Evolutionary conservation across 495 filamentous ascomycete species (phyloP).

Genomic region (Penicillium atrosanguineum): DNA sequence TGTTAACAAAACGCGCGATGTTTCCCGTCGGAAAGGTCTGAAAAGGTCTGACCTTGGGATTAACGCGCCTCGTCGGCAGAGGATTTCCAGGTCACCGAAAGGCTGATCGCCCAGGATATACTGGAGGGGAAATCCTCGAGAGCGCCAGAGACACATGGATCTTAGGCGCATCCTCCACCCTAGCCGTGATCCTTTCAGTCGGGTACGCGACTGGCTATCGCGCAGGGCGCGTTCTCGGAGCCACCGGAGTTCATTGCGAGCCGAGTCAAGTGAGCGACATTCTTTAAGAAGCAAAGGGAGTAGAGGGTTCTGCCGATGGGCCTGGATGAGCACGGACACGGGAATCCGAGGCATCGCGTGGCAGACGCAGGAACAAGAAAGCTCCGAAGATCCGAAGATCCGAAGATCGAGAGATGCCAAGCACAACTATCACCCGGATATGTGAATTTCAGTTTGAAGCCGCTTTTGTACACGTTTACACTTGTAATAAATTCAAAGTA

Average conservation of each 20-base stretch:
- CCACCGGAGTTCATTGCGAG: slow-evolving; percentile 83
- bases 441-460: not conserved
- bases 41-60: slow-evolving; percentile 67
- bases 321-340: slow-evolving; percentile 55
- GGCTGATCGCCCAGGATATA: slow-evolving; percentile 88
- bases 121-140: slow-evolving; percentile 72
- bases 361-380: not conserved
- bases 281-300: slow-evolving; percentile 66
- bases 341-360: slow-evolving; percentile 72
- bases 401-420: not conserved
- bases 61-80: slow-evolving; percentile 70
- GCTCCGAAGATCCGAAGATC: not conserved
- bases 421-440: not conserved
- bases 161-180: slow-evolving; percentile 37
- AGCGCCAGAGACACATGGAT: slow-evolving; percentile 55
- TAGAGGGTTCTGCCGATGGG: slow-evolving; percentile 53
- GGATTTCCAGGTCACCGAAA: slow-evolving; percentile 81
- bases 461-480: too few species aligned
- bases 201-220: slow-evolving; percentile 9
- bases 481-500: not conserved
- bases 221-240: slow-evolving; percentile 60
- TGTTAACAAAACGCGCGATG: slow-evolving; percentile 1
- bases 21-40: not conserved
- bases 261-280: slow-evolving; percentile 65
- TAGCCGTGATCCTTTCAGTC: not conserved